phyloP scores from a whole-genome alignment of 192 early-diverging fungal genomes.

The Linnemannia exigua region DNA sequence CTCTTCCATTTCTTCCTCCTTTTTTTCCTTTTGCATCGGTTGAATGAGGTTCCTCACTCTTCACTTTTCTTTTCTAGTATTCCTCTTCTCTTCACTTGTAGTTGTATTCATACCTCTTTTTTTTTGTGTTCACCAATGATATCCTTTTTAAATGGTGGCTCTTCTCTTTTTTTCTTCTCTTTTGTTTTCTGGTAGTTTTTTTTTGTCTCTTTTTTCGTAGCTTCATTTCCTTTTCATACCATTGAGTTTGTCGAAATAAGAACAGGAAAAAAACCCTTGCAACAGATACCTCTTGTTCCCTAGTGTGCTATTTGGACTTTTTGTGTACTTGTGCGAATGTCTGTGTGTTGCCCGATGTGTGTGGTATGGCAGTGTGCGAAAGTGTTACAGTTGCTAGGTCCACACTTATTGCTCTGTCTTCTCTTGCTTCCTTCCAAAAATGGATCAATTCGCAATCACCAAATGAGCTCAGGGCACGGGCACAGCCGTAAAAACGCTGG shows the following conservation, averaged over 20 bases:
- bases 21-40: conserved; percentile 4
- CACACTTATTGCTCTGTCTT: too few relatives aligned
- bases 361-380: neutral
- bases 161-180: neutral
- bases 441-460: neutral
- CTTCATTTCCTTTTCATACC: neutral
- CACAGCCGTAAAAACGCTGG: too few relatives aligned
- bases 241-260: neutral
- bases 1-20: too few relatives aligned
- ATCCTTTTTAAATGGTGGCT: conserved; percentile 5
- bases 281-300: neutral
- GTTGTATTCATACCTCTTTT: conserved; percentile 13
- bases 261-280: neutral
- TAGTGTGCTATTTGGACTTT: neutral
- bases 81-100: conserved; percentile 9
- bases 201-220: neutral
- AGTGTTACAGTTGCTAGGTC: neutral
- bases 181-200: neutral
- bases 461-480: too few relatives aligned
- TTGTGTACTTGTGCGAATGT: neutral
- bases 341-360: neutral
- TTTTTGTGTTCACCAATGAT: conserved; percentile 3
- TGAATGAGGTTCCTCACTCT: neutral
- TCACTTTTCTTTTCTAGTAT: neutral
- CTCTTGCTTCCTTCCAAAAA: neutral